A percentile compares a stretch with the other conserved stretches of the same genome.
These are phyloP conservation scores for Vitis labrusca DNA, from an alignment of 164 flowering plant species.

Conservation along the genomic window DNA sequence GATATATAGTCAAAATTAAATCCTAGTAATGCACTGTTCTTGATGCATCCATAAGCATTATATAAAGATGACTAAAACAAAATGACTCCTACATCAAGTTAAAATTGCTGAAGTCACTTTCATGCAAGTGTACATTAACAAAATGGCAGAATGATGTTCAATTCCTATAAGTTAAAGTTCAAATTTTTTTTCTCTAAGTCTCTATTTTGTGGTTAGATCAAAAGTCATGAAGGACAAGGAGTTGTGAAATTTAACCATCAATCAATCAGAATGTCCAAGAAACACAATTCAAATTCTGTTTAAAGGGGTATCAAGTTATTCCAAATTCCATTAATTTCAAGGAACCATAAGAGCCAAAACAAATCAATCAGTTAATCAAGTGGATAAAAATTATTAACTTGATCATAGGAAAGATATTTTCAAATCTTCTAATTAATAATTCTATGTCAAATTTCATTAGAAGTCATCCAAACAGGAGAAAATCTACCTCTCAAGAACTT, in stretches of 20 bases:
- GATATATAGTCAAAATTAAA: neutral
- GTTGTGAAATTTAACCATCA: too few relatives aligned
- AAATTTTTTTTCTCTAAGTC: too few relatives aligned
- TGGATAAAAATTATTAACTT: too few relatives aligned
- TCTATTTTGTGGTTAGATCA: too few relatives aligned
- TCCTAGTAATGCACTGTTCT: neutral
- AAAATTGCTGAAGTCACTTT: neutral
- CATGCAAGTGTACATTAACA: neutral
- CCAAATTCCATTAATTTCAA: too few relatives aligned
- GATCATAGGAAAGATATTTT: too few relatives aligned
- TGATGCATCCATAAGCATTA: neutral
- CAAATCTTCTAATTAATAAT: neutral
- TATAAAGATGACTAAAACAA: neutral
- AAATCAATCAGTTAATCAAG: too few relatives aligned
- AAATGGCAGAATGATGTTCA: neutral
- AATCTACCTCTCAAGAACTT: conserved; percentile 84
- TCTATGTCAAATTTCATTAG: neutral
- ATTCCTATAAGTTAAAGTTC: neutral
- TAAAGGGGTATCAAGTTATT: too few relatives aligned
- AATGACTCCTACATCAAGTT: neutral
- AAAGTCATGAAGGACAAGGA: too few relatives aligned
- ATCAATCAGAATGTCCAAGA: too few relatives aligned
- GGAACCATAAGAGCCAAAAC: too few relatives aligned
- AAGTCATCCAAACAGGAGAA: neutral
- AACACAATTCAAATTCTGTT: too few relatives aligned